Evolutionary conservation across 129 eudicot species (phyloP).

Genomic region (Tanacetum coccineum): DNA sequence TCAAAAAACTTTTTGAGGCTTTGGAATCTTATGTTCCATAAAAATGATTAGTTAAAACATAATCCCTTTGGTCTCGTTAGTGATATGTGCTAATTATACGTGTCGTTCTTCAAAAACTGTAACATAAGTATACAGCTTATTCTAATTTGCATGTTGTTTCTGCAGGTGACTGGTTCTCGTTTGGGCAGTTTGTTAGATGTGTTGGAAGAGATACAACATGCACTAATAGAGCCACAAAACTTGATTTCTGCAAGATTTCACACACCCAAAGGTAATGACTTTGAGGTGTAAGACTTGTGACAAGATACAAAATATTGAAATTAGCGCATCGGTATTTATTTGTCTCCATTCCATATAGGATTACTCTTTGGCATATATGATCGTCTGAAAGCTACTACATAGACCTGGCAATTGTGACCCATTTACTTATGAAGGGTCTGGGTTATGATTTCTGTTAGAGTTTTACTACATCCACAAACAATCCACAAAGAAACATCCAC

Average conservation of each 20-base stretch:
- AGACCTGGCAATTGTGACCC: not conserved
- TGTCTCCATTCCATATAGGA: not conserved
- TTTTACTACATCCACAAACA: too few species aligned
- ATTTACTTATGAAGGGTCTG: not conserved
- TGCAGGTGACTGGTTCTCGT: constrained; percentile 52
- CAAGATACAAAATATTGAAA: too few species aligned
- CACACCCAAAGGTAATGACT: constrained; percentile 45
- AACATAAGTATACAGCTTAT: not conserved
- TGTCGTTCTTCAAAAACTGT: not conserved
- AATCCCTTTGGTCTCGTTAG: not conserved
- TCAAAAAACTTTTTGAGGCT: not conserved
- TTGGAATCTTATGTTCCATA: not conserved
- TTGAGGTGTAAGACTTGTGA: not conserved
- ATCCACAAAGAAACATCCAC: too few species aligned
- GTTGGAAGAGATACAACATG: constrained; percentile 54
- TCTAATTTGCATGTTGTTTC: not conserved
- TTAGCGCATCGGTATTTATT: too few species aligned
- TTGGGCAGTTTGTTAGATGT: constrained; percentile 64
- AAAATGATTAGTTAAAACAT: not conserved
- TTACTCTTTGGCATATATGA: not conserved
- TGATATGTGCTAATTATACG: not conserved
- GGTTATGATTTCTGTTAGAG: not conserved
- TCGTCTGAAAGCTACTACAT: not conserved
- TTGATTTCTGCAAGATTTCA: constrained; percentile 41
- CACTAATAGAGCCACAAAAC: constrained; percentile 46